Base-by-base conservation (phyloP, 768 basidiomycete genomes). In the Boletus patriciae region DNA sequence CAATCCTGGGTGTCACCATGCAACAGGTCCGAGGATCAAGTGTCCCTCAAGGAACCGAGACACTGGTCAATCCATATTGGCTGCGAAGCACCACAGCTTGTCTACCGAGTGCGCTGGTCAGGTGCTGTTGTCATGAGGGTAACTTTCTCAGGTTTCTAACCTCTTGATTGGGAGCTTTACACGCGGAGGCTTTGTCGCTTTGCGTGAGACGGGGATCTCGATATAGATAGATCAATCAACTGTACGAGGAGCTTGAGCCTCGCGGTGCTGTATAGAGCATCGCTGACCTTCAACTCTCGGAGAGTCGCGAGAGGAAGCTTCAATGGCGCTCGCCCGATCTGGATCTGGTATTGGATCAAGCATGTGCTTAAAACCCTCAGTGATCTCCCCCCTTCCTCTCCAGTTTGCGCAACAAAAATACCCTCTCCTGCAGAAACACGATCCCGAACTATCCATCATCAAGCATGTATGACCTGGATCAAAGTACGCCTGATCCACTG, bases 271-370 rank as follows among this genome's bases (percentile, higher is more conserved):
- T 37, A 40, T 15, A 33, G 23, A 3, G 4, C 31, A 23, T 57
- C 64, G 55, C 56, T 55, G 53, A 57, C 23, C 42, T 41, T 42
- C 6, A 60, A 60, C 27, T 37, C 27, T 37, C 41, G 46, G 56
- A 45, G 8, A 42, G 16, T 23, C 16, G 45, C 47, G 48, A 33
- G 25, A 47, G 27, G 46, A 40, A 46, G 13, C 23, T 16, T 54
- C 16, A 7, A 13, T 43, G 9, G 46, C n/a, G 33, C n/a, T 49
- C 27, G 23, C 23, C 33, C 16, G 6, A 55, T 55, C 33, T n/a
- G 25, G n/a, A 29, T 23, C 31, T 38, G n/a, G n/a, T 29, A 1
- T 27, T 31, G 31, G 6, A 51, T 45, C 34, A 43, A 7, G 23
- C 6, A 52, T 46, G 9, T 36, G 6, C 40, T 64, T 59, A 55